A percentile compares a stretch with the other conserved stretches of the same genome.
Conservation (phyloP, 768 basidiomycete genomes). For the Chalciporus chontae region DNA sequence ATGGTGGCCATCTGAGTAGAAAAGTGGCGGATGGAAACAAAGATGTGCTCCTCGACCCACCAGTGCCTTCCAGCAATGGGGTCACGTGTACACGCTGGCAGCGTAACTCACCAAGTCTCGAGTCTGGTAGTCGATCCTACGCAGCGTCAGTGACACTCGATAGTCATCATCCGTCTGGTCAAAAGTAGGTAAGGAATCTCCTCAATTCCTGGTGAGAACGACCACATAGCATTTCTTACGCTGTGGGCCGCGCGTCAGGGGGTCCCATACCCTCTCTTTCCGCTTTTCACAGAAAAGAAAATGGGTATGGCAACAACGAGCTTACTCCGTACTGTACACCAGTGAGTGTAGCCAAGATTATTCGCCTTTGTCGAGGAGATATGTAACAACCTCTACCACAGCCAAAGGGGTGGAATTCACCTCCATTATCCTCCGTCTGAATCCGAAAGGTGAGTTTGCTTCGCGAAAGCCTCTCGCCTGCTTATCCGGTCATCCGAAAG, state of each 20-base stretch:
- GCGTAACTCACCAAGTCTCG: too few species aligned
- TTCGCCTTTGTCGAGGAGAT: not conserved
- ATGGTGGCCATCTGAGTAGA: slow-evolving; percentile 22
- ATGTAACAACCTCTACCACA: slow-evolving; percentile 24
- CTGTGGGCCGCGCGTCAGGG: slow-evolving; percentile 39
- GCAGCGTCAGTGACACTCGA: too few species aligned
- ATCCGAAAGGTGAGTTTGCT: slow-evolving; percentile 55
- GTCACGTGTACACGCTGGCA: slow-evolving; percentile 26
- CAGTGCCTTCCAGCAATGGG: too few species aligned
- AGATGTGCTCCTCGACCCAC: not conserved
- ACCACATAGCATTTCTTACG: slow-evolving; percentile 45
- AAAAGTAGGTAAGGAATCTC: slow-evolving; percentile 47
- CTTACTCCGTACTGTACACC: slow-evolving; percentile 66
- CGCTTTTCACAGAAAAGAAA: slow-evolving; percentile 51
- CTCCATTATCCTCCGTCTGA: slow-evolving; percentile 73
- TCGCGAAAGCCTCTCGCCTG: slow-evolving; percentile 4
- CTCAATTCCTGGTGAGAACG: not conserved
- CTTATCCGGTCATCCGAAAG: not conserved
- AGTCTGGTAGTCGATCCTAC: too few species aligned
- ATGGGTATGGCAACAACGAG: slow-evolving; percentile 81
- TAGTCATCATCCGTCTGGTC: slow-evolving; percentile 65
- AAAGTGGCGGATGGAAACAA: not conserved
- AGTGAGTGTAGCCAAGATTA: slow-evolving; percentile 32
- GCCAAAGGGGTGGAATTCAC: slow-evolving; percentile 79
- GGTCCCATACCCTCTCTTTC: not conserved